Conservation (phyloP, 2,329 filamentous ascomycete species). For the Penicillium sp. region DNA sequence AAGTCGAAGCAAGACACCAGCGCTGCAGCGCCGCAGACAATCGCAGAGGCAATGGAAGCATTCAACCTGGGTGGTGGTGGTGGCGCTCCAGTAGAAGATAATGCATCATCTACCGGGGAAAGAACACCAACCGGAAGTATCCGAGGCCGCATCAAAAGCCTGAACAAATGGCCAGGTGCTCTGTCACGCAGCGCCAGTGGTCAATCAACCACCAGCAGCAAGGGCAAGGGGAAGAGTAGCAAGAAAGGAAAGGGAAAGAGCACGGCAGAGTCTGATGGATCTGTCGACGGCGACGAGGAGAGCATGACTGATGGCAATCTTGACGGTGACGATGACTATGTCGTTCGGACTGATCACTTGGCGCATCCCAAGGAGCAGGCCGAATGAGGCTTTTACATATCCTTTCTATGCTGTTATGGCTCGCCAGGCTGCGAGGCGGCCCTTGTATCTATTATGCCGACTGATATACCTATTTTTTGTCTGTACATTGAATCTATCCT, state of each 20-base stretch:
- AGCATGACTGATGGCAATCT: conserved; percentile 23
- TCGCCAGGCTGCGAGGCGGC: neutral
- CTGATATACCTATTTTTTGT: conserved; percentile 4
- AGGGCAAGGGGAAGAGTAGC: conserved; percentile 30
- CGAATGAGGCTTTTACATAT: neutral
- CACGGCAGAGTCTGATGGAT: conserved; percentile 36
- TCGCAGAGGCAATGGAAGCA: conserved; percentile 41
- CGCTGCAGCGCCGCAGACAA: conserved; percentile 33
- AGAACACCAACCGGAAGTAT: conserved; percentile 14
- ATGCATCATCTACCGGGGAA: conserved; percentile 32
- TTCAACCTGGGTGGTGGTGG: conserved; percentile 27
- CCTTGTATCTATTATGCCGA: conserved; percentile 9
- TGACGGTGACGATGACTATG: conserved; percentile 29
- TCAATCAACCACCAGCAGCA: conserved; percentile 30
- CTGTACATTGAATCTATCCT: neutral
- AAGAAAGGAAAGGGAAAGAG: conserved; percentile 43
- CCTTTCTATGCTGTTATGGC: neutral
- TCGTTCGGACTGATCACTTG: conserved; percentile 10
- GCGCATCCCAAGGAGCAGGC: neutral
- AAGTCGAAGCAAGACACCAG: conserved; percentile 44
- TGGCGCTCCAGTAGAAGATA: conserved; percentile 14
- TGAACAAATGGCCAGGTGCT: conserved; percentile 31
- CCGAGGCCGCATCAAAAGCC: conserved; percentile 33
- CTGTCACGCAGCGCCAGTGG: conserved; percentile 32
- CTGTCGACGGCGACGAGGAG: conserved; percentile 32